Evolutionary conservation across 768 basidiomycete species (phyloP).

Genomic region (Agaricus blazei): DNA sequence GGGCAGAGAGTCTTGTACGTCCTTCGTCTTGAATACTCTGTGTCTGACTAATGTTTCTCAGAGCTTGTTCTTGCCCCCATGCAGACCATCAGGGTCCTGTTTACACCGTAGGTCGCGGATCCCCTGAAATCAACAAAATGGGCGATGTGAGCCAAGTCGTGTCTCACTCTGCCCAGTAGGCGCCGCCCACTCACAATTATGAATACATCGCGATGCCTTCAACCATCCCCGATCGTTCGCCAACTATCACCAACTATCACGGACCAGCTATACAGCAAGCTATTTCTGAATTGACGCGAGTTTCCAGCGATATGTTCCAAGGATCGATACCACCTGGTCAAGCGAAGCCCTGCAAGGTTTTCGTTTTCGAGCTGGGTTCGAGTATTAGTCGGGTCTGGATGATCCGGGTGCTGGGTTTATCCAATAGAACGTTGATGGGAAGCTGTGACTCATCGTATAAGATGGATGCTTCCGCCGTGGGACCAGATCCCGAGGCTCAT

Average conservation of each 20-base stretch:
- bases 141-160: constrained; percentile 43
- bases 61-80: constrained; percentile 70
- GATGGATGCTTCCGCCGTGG: no score
- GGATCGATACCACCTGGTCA: constrained; percentile 52
- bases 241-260: constrained; percentile 36
- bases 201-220: constrained; percentile 25
- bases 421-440: constrained; percentile 68
- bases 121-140: constrained; percentile 63
- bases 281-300: constrained; percentile 39
- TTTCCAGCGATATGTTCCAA: constrained; percentile 53
- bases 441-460: no score
- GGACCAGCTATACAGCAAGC: constrained; percentile 60
- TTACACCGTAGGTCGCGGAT: constrained; percentile 53
- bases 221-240: constrained; percentile 26
- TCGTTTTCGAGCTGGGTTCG: no score
- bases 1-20: constrained; percentile 74
- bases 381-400: constrained; percentile 63
- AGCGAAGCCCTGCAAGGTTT: constrained; percentile 13
- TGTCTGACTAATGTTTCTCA: constrained; percentile 17
- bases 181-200: constrained; percentile 45
- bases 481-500: no score
- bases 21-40: neutral
- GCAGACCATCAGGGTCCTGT: constrained; percentile 77
- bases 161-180: constrained; percentile 73
- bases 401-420: constrained; percentile 56